These are phyloP conservation scores for Microbotryum silenes-acaulis DNA, from an alignment of 1,284 basidiomycete genomes.

Conservation along the genomic window DNA sequence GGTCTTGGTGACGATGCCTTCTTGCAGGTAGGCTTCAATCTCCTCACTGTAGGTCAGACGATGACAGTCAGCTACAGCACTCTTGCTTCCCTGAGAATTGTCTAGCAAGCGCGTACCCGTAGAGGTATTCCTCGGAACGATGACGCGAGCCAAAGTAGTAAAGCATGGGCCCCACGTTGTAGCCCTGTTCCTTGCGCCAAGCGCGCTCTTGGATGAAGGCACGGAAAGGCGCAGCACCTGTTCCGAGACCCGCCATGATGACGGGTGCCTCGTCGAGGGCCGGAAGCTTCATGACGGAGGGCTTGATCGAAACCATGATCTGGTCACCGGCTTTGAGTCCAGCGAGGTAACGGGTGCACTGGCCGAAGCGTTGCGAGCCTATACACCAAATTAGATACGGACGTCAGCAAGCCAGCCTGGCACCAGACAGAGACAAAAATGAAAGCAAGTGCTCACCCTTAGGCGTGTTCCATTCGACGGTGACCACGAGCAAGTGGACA, in stretches of 20 bases:
- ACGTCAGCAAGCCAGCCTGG: not conserved
- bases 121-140: slow-evolving; percentile 89
- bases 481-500: slow-evolving; percentile 90
- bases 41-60: slow-evolving; percentile 40
- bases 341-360: slow-evolving; percentile 92
- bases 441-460: slow-evolving; percentile 52
- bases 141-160: slow-evolving; percentile 99
- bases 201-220: slow-evolving; percentile 95
- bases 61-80: not conserved
- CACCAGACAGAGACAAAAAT: not conserved
- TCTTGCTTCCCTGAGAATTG: not conserved
- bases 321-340: slow-evolving; percentile 76
- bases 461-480: slow-evolving; percentile 86
- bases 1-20: slow-evolving; percentile 74
- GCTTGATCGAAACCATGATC: slow-evolving; percentile 96
- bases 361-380: slow-evolving; percentile 77
- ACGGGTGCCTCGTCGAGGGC: slow-evolving; percentile 76
- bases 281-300: slow-evolving; percentile 98
- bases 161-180: slow-evolving; percentile 79
- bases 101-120: slow-evolving; percentile 49
- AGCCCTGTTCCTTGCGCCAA: slow-evolving; percentile 64
- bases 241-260: slow-evolving; percentile 97
- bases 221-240: slow-evolving; percentile 95
- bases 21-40: slow-evolving; percentile 58
- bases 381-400: slow-evolving; percentile 14